Percentiles rank a stretch among this genome's conserved stretches.
phyloP scores from a whole-genome alignment of 2,329 filamentous ascomycete species.

The Chaetomium sp. region DNA sequence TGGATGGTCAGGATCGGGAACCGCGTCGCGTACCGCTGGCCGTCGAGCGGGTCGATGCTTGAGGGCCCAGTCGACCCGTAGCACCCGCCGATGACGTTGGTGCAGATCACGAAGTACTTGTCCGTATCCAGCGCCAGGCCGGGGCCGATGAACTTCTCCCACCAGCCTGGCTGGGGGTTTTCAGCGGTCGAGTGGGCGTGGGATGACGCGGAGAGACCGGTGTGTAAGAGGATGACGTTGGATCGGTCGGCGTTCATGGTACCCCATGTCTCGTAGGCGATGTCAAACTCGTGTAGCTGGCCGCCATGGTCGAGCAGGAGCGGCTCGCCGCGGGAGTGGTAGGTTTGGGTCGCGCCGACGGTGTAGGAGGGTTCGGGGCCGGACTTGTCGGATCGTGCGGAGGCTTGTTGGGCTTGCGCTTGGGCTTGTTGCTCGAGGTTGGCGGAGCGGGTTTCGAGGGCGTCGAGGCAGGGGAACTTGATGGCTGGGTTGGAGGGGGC shows the following conservation, averaged over 20 bases:
- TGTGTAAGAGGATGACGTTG: conserved; percentile 89
- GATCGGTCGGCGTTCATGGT: conserved; percentile 68
- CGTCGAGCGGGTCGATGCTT: conserved; percentile 81
- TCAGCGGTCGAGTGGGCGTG: conserved; percentile 86
- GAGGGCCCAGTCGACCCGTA: conserved; percentile 91
- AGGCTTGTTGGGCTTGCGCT: conserved; percentile 44
- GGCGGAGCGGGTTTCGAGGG: conserved; percentile 70
- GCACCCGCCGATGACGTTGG: conserved; percentile 92
- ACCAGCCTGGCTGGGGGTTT: conserved; percentile 91
- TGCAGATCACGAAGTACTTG: conserved; percentile 91
- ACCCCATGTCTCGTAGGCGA: conserved; percentile 94
- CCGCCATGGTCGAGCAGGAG: conserved; percentile 92
- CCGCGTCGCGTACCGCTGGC: conserved; percentile 81
- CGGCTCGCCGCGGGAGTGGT: conserved; percentile 60
- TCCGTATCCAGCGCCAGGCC: conserved; percentile 79
- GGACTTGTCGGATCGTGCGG: conserved; percentile 50
- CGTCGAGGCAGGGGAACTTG: conserved; percentile 85
- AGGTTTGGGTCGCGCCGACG: conserved; percentile 73
- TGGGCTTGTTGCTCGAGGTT: conserved; percentile 48
- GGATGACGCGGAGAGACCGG: conserved; percentile 91
- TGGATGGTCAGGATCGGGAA: conserved; percentile 95
- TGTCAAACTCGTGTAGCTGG: conserved; percentile 76
- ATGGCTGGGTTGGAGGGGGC: conserved; percentile 73
- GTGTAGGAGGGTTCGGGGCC: conserved; percentile 95
- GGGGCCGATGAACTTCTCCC: conserved; percentile 96